These are phyloP conservation scores for Schoenoplectus triqueter DNA, from an alignment of 202 grass and related monocot species.

Conservation along the genomic window DNA sequence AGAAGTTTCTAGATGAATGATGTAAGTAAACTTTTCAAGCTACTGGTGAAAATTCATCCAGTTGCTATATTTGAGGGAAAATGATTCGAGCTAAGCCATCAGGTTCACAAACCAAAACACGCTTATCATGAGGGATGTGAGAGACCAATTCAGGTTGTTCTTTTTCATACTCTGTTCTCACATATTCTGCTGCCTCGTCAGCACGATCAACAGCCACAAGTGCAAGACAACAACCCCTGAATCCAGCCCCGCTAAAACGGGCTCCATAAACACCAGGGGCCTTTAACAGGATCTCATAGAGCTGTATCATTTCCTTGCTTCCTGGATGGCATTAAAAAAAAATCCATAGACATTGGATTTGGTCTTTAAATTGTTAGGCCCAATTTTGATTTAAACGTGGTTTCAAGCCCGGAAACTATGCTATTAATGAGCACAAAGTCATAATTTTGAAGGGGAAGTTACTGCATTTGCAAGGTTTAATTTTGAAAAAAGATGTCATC, in stretches of 20 bases:
- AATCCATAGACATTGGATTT: neutral
- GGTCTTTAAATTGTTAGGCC: neutral
- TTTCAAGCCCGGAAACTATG: neutral
- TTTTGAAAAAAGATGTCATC: too few relatives aligned
- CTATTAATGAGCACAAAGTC: neutral
- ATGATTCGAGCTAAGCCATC: slow-evolving; percentile 63
- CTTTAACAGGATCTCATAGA: slow-evolving; percentile 88
- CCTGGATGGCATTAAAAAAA: slow-evolving; percentile 42
- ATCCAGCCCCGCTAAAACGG: slow-evolving; percentile 93
- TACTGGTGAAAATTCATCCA: neutral
- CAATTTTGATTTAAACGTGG: slow-evolving; percentile 1
- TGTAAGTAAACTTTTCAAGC: neutral
- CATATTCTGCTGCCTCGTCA: slow-evolving; percentile 63
- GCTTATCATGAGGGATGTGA: slow-evolving; percentile 53
- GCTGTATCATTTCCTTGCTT: slow-evolving; percentile 88
- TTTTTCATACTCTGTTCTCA: slow-evolving; percentile 61
- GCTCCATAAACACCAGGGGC: slow-evolving; percentile 79
- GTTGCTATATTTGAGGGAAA: slow-evolving; percentile 33
- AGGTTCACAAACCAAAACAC: slow-evolving; percentile 76
- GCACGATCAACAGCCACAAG: slow-evolving; percentile 52
- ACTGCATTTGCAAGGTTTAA: neutral
- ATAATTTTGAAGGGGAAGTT: neutral
- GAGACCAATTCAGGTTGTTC: slow-evolving; percentile 68
- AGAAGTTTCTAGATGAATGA: neutral
- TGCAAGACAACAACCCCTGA: slow-evolving; percentile 92